Percentiles rank a stretch among this genome's conserved stretches.
These are phyloP conservation scores for Metschnikowia lunata DNA, from an alignment of 805 yeast species.

Conservation along the genomic window DNA sequence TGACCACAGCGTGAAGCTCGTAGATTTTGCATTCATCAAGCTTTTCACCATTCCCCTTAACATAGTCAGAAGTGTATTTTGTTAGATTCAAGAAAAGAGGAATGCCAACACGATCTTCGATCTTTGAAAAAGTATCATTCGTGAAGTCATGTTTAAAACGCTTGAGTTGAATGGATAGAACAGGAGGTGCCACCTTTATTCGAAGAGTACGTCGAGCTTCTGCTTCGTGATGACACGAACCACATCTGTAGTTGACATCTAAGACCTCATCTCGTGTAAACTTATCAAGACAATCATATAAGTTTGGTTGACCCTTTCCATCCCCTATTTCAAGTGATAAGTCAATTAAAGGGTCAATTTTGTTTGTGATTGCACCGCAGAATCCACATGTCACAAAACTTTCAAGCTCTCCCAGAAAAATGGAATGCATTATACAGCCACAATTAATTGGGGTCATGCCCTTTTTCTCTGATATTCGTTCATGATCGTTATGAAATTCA, in stretches of 20 bases:
- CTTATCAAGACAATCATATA: conserved; percentile 65
- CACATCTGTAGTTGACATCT: conserved; percentile 71
- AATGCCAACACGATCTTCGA: conserved; percentile 68
- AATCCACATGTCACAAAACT: conserved; percentile 71
- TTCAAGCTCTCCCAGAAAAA: conserved; percentile 80
- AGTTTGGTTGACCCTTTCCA: conserved; percentile 22
- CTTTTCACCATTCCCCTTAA: conserved; percentile 6
- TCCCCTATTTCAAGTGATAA: conserved; percentile 68
- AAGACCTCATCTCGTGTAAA: conserved; percentile 76
- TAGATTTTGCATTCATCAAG: conserved; percentile 44
- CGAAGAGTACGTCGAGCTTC: conserved; percentile 67
- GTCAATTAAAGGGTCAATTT: conserved; percentile 87
- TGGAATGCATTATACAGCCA: conserved; percentile 73
- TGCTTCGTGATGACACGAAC: conserved; percentile 55
- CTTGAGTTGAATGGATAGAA: conserved; percentile 80
- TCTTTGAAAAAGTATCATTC: conserved; percentile 53
- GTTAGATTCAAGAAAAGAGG: conserved; percentile 73
- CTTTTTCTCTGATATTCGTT: conserved; percentile 15
- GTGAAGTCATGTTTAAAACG: conserved; percentile 60
- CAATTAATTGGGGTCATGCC: conserved; percentile 38
- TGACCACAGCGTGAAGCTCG: conserved; percentile 81
- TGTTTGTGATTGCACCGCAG: conserved; percentile 61
- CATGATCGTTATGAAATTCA: conserved; percentile 63
- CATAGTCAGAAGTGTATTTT: conserved; percentile 41
- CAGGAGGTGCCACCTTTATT: conserved; percentile 67